Conservation (phyloP, 306 rosid species). For the Ormosia semicastrata region DNA sequence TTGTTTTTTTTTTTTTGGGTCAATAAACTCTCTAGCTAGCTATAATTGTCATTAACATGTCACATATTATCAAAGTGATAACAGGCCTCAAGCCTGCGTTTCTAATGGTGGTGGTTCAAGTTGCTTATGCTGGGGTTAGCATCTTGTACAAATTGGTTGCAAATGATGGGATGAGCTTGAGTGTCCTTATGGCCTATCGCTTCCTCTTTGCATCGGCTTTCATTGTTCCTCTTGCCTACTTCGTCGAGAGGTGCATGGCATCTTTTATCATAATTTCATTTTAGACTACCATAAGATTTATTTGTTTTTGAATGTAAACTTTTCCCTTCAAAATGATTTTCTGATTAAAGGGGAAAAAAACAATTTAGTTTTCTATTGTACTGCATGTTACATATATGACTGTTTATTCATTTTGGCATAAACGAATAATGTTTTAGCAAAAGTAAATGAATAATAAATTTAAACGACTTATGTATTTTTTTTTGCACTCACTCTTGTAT, state of each 20-base stretch:
- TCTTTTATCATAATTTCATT: too few species aligned
- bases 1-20: too few species aligned
- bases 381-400: too few species aligned
- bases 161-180: slow-evolving; percentile 5
- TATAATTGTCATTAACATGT: background rate
- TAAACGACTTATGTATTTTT: background rate
- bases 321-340: background rate
- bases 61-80: slow-evolving; percentile 6
- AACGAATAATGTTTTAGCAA: too few species aligned
- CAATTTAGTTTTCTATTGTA: too few species aligned
- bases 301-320: background rate
- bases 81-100: slow-evolving; percentile 13
- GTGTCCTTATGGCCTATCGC: slow-evolving; percentile 29
- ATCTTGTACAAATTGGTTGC: slow-evolving; percentile 27
- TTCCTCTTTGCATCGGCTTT: slow-evolving; percentile 23
- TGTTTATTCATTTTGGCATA: too few species aligned
- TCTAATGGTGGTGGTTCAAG: slow-evolving; percentile 20
- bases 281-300: background rate
- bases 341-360: background rate
- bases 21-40: background rate
- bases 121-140: slow-evolving; percentile 22
- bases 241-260: slow-evolving; percentile 1
- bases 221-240: slow-evolving; percentile 32
- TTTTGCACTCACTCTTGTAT: background rate
- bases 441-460: too few species aligned